These are phyloP conservation scores for Phytopythium kandeliae DNA, from an alignment of 352 stramenopile species.

Conservation along the genomic window DNA sequence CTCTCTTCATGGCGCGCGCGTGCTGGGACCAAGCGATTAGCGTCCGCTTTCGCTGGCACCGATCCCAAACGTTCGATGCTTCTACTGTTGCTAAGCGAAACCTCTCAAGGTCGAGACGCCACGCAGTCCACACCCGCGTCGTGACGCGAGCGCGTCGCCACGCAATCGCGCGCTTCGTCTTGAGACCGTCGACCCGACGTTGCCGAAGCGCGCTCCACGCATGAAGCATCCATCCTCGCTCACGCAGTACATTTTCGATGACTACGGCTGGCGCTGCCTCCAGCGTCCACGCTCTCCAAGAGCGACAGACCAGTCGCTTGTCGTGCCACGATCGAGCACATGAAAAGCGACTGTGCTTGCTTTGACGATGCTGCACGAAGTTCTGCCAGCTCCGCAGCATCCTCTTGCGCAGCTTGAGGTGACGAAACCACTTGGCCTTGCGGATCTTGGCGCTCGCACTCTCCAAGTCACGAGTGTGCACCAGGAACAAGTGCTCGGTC, in stretches of 20 bases:
- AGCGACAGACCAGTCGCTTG: conserved; percentile 2
- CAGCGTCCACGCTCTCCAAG: conserved; percentile 6
- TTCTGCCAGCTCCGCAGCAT: conserved; percentile 11
- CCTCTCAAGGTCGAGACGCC: not conserved
- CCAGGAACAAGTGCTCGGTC: conserved; percentile 4
- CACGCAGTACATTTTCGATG: conserved; percentile 7
- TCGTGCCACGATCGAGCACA: not conserved
- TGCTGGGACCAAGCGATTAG: not conserved
- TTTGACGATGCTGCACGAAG: conserved; percentile 5
- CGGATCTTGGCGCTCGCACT: conserved; percentile 6
- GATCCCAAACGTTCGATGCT: not conserved
- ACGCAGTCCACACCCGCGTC: not conserved
- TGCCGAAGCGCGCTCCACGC: conserved; percentile 5
- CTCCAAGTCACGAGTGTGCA: conserved; percentile 7
- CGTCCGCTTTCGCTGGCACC: not conserved
- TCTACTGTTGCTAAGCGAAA: not conserved
- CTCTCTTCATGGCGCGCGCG: conserved; percentile 8
- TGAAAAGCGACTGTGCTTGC: not conserved
- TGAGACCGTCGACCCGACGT: conserved; percentile 1
- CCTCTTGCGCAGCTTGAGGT: conserved; percentile 18
- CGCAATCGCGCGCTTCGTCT: conserved; percentile 7
- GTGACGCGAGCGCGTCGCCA: conserved; percentile 3
- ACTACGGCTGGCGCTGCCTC: conserved; percentile 3
- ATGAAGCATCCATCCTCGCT: conserved; percentile 5
- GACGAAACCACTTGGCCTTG: conserved; percentile 15